These are phyloP conservation scores for Murraya koenigii DNA, from an alignment of 345 rosid genomes.

Conservation along the genomic window DNA sequence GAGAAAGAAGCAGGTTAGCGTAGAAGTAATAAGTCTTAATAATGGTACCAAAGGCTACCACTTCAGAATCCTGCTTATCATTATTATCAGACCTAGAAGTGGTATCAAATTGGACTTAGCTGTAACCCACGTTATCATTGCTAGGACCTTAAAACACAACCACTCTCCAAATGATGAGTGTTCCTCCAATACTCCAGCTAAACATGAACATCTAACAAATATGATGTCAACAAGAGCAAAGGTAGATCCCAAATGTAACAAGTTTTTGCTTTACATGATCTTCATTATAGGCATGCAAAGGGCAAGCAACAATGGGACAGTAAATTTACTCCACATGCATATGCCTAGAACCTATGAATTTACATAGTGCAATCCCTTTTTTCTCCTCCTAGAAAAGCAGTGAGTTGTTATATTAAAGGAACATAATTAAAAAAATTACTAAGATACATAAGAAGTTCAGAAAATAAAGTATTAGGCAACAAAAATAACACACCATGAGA, in stretches of 20 bases:
- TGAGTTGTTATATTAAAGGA: neutral
- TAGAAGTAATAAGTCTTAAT: neutral
- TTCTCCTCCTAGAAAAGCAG: neutral
- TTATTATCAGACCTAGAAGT: neutral
- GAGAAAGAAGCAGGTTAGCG: neutral
- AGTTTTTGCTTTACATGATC: neutral
- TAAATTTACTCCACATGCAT: neutral
- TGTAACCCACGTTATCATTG: too few relatives aligned
- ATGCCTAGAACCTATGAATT: neutral
- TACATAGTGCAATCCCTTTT: neutral
- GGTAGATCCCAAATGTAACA: neutral
- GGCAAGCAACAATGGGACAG: neutral
- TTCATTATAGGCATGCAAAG: neutral
- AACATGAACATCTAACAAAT: neutral
- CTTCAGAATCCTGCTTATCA: neutral
- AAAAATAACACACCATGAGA: conserved; percentile 61
- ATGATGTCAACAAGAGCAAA: neutral
- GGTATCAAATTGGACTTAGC: too few relatives aligned
- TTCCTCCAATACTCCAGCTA: neutral
- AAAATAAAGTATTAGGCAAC: neutral
- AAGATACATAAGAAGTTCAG: neutral
- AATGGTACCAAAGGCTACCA: too few relatives aligned
- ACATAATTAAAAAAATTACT: neutral
- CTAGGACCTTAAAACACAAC: neutral
- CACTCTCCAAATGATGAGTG: neutral